A percentile compares a stretch with the other conserved stretches of the same genome.
phyloP scores from a whole-genome alignment of 805 yeast species.

The Vanderwaltozyma polyspora region DNA sequence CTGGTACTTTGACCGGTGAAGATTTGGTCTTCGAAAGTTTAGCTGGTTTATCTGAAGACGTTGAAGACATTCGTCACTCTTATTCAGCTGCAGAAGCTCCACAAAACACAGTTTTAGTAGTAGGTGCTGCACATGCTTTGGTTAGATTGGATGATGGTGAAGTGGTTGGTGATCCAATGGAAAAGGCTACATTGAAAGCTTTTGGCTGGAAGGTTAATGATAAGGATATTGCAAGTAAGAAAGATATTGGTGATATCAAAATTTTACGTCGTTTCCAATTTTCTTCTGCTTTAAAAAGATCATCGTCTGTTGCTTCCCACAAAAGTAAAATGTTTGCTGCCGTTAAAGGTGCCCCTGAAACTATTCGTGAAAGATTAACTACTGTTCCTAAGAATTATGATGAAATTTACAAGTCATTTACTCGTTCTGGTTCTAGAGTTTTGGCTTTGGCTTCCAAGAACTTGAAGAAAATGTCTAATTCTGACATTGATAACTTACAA shows the following conservation, averaged over 20 bases:
- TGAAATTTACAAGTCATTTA: slow-evolving; percentile 74
- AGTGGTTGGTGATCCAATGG: slow-evolving; percentile 98
- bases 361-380: slow-evolving; percentile 65
- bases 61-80: slow-evolving; percentile 43
- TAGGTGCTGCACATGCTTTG: slow-evolving; percentile 94
- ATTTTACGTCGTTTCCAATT: slow-evolving; percentile 93
- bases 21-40: slow-evolving; percentile 93
- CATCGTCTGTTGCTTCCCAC: slow-evolving; percentile 68
- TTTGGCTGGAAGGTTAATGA: slow-evolving; percentile 74
- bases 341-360: slow-evolving; percentile 97
- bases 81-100: slow-evolving; percentile 52
- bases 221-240: slow-evolving; percentile 57
- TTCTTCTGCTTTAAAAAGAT: slow-evolving; percentile 89
- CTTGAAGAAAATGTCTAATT: slow-evolving; percentile 41
- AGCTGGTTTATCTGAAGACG: slow-evolving; percentile 55
- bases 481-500: slow-evolving; percentile 45
- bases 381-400: slow-evolving; percentile 72
- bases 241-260: slow-evolving; percentile 37
- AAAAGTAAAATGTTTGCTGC: slow-evolving; percentile 57
- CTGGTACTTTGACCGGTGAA: slow-evolving; percentile 96
- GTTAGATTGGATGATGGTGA: slow-evolving; percentile 94
- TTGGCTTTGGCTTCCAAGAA: slow-evolving; percentile 85
- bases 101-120: slow-evolving; percentile 50
- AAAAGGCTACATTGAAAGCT: slow-evolving; percentile 85
- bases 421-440: slow-evolving; percentile 93